These are phyloP conservation scores for Entomortierella chlamydospora DNA, from an alignment of 192 early-diverging fungal genomes.

Conservation along the genomic window DNA sequence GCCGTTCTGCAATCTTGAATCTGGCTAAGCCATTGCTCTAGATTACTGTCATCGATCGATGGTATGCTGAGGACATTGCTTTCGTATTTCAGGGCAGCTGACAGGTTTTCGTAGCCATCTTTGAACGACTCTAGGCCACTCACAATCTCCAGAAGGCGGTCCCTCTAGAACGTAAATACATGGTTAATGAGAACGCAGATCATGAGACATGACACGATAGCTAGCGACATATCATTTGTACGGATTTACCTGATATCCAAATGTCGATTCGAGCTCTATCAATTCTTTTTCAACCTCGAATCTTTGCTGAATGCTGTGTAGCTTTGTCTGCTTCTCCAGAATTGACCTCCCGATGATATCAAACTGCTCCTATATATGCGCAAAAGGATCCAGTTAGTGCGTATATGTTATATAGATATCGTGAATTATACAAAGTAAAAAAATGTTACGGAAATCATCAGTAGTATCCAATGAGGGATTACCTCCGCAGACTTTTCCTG, in stretches of 20 bases:
- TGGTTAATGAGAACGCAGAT: neutral
- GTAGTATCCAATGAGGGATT: no score
- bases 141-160: slow-evolving; percentile 13
- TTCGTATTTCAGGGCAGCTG: slow-evolving; percentile 15
- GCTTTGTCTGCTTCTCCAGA: slow-evolving; percentile 10
- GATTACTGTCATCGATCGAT: slow-evolving; percentile 5
- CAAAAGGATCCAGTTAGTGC: neutral
- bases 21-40: slow-evolving; percentile 22
- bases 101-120: slow-evolving; percentile 4
- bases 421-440: no score
- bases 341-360: slow-evolving; percentile 3
- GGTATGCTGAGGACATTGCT: slow-evolving; percentile 5
- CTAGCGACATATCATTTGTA: neutral
- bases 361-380: slow-evolving; percentile 18
- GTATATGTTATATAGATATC: neutral
- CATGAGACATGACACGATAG: neutral
- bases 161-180: slow-evolving; percentile 19
- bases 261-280: slow-evolving; percentile 13
- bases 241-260: slow-evolving; percentile 18
- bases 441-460: no score
- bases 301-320: slow-evolving; percentile 14
- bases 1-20: slow-evolving; percentile 12
- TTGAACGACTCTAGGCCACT: slow-evolving; percentile 4
- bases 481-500: slow-evolving; percentile 34
- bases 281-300: slow-evolving; percentile 30